Evolutionary conservation across 768 basidiomycete species (phyloP), one percentile per base, ranked within the genome.

Genomic region (Mycena haematopus): DNA sequence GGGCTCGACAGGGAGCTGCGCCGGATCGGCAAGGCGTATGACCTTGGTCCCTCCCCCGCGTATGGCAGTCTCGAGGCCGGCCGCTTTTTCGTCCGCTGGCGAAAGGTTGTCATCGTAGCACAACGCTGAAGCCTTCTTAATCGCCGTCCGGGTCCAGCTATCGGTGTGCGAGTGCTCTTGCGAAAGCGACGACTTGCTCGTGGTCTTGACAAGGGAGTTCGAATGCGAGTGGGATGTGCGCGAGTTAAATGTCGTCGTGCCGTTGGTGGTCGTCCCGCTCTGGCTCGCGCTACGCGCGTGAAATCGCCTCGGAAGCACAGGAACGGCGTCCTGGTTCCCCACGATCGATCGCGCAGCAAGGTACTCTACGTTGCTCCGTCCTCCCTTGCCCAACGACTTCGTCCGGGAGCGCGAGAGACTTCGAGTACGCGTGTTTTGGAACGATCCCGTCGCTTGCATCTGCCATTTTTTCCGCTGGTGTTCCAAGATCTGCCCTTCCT

Each of bases 401-500:
- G 87, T 77, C 29, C 91, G 83, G 8, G 84, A 77, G 1, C 90
- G 84, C 11, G 89, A 90, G 13, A 90, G 65, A 33, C 79, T 85
- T 35, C 90, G 84, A 10, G 86, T 80, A 17, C 79, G 82, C 65
- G 82, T 85, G 71, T 91, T 91, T 54, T 86, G 85, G 62, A 90
- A 82, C 7, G 90, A 91, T 33, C 74, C 76, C 0, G 77, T 75
- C 0, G 91, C 91, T 63, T 88, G 83, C 3, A 74, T 70, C 67
- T 88, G 84, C 91, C 91, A 93, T 65, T 79, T 75, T 52, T 82
- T 80, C 17, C 91, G 86, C 63, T 92, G 84, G 52, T 77, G 78
- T n/a, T 86, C 81, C 13, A 92, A 79, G 49, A 77, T 77, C 56
- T 84, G 77, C 13, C 86, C 84, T 63, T 91, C 89, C 62, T 85